Percentiles rank a stretch among this genome's conserved stretches.
phyloP scores from a whole-genome alignment of 1,284 basidiomycete species.

The Wallemia hederae region DNA sequence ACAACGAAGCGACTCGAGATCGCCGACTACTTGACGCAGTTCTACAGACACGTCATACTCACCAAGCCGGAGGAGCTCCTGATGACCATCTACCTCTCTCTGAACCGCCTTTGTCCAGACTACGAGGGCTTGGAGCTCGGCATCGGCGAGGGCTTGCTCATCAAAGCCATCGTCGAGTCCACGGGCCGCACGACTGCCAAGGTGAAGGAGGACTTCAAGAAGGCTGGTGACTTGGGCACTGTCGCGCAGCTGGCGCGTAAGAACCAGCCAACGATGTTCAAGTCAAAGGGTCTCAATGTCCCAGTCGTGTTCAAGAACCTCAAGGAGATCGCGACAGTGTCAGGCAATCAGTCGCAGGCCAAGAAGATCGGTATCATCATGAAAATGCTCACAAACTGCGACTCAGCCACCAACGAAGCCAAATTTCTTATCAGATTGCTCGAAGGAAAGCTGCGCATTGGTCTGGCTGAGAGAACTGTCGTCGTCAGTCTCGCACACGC shows the following conservation, averaged over 20 bases:
- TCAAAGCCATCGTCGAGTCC: constrained; percentile 85
- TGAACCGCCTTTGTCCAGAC: constrained; percentile 82
- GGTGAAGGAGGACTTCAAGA: constrained; percentile 76
- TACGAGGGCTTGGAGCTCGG: constrained; percentile 88
- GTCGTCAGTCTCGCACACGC: constrained; percentile 67
- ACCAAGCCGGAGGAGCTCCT: constrained; percentile 47
- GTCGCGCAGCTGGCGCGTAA: constrained; percentile 90
- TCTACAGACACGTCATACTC: constrained; percentile 66
- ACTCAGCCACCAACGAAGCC: constrained; percentile 44
- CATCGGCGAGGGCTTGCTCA: constrained; percentile 74
- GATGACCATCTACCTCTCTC: constrained; percentile 79
- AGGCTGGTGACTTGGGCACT: constrained; percentile 75
- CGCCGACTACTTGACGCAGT: constrained; percentile 55
- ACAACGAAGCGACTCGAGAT: constrained; percentile 94
- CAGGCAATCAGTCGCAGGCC: constrained; percentile 37
- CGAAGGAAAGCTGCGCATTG: constrained; percentile 91
- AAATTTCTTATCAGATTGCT: constrained; percentile 89
- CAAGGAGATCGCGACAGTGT: constrained; percentile 42
- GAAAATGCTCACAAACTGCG: constrained; percentile 70
- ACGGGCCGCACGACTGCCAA: constrained; percentile 56
- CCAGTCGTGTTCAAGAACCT: constrained; percentile 60
- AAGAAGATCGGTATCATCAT: constrained; percentile 92
- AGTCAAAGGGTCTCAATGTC: constrained; percentile 66
- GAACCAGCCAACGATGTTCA: constrained; percentile 81
- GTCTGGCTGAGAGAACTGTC: constrained; percentile 80